Base-by-base conservation (phyloP, 306 rosid species). In the Lagenaria siceraria region DNA sequence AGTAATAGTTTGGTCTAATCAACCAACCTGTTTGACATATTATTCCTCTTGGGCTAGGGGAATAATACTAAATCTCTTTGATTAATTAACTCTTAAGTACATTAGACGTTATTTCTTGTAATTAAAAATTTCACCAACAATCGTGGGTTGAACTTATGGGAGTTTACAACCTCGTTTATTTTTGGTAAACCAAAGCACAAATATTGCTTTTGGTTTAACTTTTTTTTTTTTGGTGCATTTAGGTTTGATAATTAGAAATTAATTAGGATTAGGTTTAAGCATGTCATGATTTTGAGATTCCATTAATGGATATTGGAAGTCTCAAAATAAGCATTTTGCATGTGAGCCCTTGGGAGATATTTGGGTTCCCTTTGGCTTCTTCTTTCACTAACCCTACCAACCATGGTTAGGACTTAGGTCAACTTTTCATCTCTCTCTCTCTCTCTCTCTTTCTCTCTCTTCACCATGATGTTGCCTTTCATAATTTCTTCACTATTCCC, bases 371-470 rank as follows among this genome's bases (percentile, higher is more conserved):
- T 66, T 86, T 86, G 90, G 98, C 88, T 87, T 80, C 87, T 75
- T 83, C 85, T 86, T 86, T 51, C 87, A 88, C 89, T 92, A 84
- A 85, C 85, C 75, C 80, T 90, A 87, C 92, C 91, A 91, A 92
- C 98, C 98, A 95, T 95, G 98, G 98, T 95, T 95, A 95, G 97
- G 96, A 89, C 96, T 80, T 89, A 86, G 95, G 97, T 88, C 87
- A 85, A 80, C 76, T 85, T n/a, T n/a, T 86, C 83, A 75, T 82
- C 86, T 60, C 83, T 46, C 14, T 21, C 43, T 59, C 18, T 48
- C 76, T 82, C 19, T 42, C 7, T n/a, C 83, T 46, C 14, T 21
- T 38, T 59, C 18, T 48, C 76, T 82, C 13, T 75, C 84, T 24
- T 62, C 69, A 29, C n/a, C 42, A 14, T 29, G 10, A 5, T 29